These are phyloP conservation scores for Goffeauzyma gilvescens DNA, from an alignment of 768 basidiomycete genomes.

Conservation along the genomic window DNA sequence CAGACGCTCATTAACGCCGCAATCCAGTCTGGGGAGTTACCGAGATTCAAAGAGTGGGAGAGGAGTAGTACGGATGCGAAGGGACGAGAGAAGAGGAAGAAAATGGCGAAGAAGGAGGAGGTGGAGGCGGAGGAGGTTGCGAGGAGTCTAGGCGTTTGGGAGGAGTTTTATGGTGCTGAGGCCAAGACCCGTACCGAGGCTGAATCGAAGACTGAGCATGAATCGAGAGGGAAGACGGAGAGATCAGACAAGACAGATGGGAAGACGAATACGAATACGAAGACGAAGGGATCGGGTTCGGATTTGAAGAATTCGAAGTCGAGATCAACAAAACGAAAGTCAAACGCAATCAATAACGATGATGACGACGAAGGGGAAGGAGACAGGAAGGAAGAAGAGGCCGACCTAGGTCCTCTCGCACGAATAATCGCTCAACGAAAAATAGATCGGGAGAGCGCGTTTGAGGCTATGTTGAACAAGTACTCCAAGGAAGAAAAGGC, in stretches of 20 bases:
- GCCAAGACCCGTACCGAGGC: slow-evolving; percentile 51
- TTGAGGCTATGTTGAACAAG: slow-evolving; percentile 39
- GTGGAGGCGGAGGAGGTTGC: slow-evolving; percentile 62
- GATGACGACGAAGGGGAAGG: slow-evolving; percentile 12
- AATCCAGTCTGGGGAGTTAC: slow-evolving; percentile 45
- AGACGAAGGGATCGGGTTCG: not conserved
- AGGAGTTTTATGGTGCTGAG: slow-evolving; percentile 44
- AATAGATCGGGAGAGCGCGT: slow-evolving; percentile 43
- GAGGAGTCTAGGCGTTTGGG: slow-evolving; percentile 79
- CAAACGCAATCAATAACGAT: not conserved
- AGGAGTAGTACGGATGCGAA: slow-evolving; percentile 59
- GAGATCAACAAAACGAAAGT: slow-evolving; percentile 1
- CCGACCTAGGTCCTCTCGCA: slow-evolving; percentile 49
- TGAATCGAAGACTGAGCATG: not conserved
- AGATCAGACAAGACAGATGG: not conserved
- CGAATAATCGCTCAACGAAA: slow-evolving; percentile 64
- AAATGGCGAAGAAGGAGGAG: slow-evolving; percentile 58
- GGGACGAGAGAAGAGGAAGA: slow-evolving; percentile 51
- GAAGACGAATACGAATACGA: not conserved
- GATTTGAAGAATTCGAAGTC: not conserved
- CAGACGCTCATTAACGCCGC: slow-evolving; percentile 47
- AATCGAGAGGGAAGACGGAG: slow-evolving; percentile 6
- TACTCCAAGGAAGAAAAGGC: slow-evolving; percentile 32
- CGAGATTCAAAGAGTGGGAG: slow-evolving; percentile 41
- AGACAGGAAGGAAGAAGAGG: slow-evolving; percentile 11